Percentiles rank a stretch among this genome's conserved stretches.
phyloP scores from a whole-genome alignment of 306 rosid genomes.

The Quercus berberidifolia region DNA sequence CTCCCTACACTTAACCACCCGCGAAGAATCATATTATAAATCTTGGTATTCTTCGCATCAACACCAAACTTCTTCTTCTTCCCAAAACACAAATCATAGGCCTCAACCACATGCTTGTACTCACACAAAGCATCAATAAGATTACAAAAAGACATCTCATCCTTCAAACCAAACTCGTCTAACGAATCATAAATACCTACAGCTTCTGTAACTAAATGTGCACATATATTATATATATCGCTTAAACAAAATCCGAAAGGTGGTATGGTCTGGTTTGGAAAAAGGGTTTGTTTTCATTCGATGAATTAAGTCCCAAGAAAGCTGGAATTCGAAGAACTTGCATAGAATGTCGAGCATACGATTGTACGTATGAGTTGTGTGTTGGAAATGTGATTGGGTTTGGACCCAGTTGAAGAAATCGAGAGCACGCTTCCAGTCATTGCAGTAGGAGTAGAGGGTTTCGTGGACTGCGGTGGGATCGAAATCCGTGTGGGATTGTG shows the following conservation, averaged over 20 bases:
- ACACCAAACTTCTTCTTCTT: constrained; percentile 19
- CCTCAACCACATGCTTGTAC: constrained; percentile 72
- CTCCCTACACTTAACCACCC: constrained; percentile 83
- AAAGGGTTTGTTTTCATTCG: constrained; percentile 51
- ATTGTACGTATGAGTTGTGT: constrained; percentile 68
- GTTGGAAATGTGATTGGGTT: constrained; percentile 33
- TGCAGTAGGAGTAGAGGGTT: constrained; percentile 59
- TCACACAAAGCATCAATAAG: constrained; percentile 85
- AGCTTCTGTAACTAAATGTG: constrained; percentile 66
- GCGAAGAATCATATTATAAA: constrained; percentile 68
- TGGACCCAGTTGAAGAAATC: constrained; percentile 81
- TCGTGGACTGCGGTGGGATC: constrained; percentile 41
- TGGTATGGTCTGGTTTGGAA: constrained; percentile 61
- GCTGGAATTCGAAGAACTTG: constrained; percentile 74
- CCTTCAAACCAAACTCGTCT: constrained; percentile 58
- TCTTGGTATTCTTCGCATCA: constrained; percentile 36
- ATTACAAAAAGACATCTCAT: constrained; percentile 53
- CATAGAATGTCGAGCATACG: constrained; percentile 69
- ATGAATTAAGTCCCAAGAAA: constrained; percentile 54
- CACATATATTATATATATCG: constrained; percentile 49
- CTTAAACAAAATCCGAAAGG: constrained; percentile 74
- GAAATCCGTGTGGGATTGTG: neutral
- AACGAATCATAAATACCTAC: constrained; percentile 47
- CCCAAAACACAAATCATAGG: constrained; percentile 63
- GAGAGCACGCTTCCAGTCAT: constrained; percentile 78